These are phyloP conservation scores for Diaporthe capsici DNA, from an alignment of 2,329 filamentous ascomycete species.

Conservation along the genomic window DNA sequence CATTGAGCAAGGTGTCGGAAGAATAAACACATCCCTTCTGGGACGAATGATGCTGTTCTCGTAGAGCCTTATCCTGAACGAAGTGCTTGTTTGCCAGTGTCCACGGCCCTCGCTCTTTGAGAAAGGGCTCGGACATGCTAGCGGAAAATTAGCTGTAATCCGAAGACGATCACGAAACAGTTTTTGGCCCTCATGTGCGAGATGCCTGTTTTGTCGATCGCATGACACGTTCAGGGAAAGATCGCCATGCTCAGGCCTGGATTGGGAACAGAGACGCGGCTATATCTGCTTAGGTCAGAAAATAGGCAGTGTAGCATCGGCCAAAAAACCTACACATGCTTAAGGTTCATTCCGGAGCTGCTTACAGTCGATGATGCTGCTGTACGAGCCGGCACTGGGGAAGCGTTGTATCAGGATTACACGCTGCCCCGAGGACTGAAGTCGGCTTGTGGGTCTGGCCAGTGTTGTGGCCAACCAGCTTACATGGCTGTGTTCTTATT, in stretches of 20 bases:
- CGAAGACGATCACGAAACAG: neutral
- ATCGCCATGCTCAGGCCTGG: neutral
- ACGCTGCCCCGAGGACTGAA: neutral
- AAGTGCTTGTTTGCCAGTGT: neutral
- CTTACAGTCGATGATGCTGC: neutral
- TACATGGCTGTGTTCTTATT: neutral
- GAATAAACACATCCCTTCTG: neutral
- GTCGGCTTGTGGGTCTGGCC: neutral
- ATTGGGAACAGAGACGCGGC: neutral
- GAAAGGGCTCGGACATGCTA: neutral
- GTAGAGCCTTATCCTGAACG: too few species aligned
- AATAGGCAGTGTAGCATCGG: constrained; percentile 1
- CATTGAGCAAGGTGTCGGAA: neutral
- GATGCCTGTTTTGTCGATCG: neutral
- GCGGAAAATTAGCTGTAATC: neutral
- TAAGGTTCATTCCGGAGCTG: neutral
- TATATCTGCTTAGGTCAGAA: constrained; percentile 3
- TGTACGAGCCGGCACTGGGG: neutral
- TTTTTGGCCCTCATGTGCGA: neutral
- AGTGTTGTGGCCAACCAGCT: neutral
- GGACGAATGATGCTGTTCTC: too few species aligned
- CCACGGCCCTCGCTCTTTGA: neutral
- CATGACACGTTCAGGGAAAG: neutral
- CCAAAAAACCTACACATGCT: neutral
- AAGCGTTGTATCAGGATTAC: neutral